Evolutionary conservation across 23 red algal genomes (phyloP).

Genomic region (Chondrus crispus): DNA sequence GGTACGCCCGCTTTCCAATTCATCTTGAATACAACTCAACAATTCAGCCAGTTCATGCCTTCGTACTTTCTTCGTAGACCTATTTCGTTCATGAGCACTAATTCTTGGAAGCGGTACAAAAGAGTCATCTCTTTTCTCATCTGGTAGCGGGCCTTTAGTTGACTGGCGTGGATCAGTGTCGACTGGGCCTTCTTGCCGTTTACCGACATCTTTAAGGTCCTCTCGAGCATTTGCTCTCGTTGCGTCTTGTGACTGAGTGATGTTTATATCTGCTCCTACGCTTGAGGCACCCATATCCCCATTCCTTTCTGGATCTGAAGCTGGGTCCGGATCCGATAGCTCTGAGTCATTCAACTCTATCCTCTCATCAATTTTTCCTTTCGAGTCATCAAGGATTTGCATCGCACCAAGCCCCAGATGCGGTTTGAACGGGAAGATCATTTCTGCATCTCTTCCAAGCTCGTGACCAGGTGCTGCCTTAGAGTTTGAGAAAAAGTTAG

Average conservation of each 20-base stretch:
- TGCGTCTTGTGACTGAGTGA: neutral
- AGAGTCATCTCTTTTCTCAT: neutral
- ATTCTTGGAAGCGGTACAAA: too few species aligned
- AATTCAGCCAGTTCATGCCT: slow-evolving; percentile 38
- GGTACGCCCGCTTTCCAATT: neutral
- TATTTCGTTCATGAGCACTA: neutral
- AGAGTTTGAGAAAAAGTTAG: slow-evolving; percentile 43
- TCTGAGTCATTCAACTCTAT: slow-evolving; percentile 4
- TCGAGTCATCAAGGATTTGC: slow-evolving; percentile 34
- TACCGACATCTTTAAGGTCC: neutral
- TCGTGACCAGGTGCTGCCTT: slow-evolving; percentile 6
- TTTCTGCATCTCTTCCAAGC: slow-evolving; percentile 53
- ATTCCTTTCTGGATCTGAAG: neutral
- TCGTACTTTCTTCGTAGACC: neutral
- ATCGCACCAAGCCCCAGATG: slow-evolving; percentile 55
- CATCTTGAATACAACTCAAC: slow-evolving; percentile 16
- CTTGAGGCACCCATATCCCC: neutral
- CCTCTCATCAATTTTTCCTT: neutral
- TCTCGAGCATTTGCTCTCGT: neutral
- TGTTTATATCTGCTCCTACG: neutral
- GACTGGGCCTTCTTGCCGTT: neutral
- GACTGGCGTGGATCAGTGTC: neutral
- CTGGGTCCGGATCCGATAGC: neutral
- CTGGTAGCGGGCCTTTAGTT: neutral
- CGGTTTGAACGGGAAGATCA: slow-evolving; percentile 64